Base-by-base conservation (phyloP, 2,329 filamentous ascomycete genomes). In the Ophiostoma populinum region DNA sequence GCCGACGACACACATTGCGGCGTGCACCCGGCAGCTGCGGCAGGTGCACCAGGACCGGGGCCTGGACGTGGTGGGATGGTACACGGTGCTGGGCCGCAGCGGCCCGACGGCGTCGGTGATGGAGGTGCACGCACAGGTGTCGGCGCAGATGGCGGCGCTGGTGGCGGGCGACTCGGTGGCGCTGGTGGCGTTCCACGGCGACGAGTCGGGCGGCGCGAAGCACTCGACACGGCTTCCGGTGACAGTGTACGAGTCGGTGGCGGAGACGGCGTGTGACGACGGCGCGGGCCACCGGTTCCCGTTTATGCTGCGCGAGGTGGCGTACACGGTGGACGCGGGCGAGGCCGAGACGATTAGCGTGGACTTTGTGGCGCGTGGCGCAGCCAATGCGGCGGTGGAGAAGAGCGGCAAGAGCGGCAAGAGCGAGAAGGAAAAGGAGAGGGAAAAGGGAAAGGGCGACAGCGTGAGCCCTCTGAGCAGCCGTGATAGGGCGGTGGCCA, bases 271-370 rank as follows among this genome's bases (percentile, higher is more conserved):
- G 27, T 73, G 69, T 15, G 45, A 47, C 16, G 43, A 44, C 32
- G 29, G 29, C 17, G 13, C 24, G 4, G 28, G n/a, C n/a, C n/a
- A n/a, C n/a, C n/a, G n/a, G 22, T 53, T 61, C 1, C 54, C 31
- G 34, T 65, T 90, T 40, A 78, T 71, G 48, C 95, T 95, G 55
- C 71, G 77, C 40, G 79, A 92, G 50, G 57, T 95, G 8, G 72
- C 78, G 2, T 95, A 90, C 54, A 78, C 78, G 0, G 75, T 95
- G 2, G 90, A 95, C 57, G 93, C 86, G 0, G 83, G 82, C 8
- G 86, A 95, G 54, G 86, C 86, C 1, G 90, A 98, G 55, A 94
- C 94, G 85, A 95, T 98, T 45, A 80, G 81, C 46, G 81, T 98
- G 49, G 85, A 94, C 55, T 92, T 86, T 45, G 79, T 98, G 15